Evolutionary conservation across 345 rosid species (phyloP).

Genomic region (Camelina sativa): DNA sequence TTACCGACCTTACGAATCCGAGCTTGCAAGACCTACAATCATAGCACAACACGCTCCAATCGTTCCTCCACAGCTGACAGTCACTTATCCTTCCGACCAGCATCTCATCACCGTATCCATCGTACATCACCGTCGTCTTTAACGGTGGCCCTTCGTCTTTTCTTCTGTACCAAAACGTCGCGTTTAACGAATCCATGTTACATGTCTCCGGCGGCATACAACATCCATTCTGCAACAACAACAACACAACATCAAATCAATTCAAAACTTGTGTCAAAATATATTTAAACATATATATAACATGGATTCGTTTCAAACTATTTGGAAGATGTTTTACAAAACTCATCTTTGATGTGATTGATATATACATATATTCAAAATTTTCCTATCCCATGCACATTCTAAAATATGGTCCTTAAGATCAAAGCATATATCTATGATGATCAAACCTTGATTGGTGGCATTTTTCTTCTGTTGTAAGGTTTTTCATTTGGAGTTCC

Average conservation of each 20-base stretch:
- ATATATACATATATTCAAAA: background rate
- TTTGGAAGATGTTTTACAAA: background rate
- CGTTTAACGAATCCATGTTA: conserved; percentile 62
- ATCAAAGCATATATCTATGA: background rate
- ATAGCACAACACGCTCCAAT: conserved; percentile 54
- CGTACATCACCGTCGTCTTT: conserved; percentile 28
- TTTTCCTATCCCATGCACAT: background rate
- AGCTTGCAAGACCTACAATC: conserved; percentile 61
- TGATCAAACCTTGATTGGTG: conserved; percentile 61
- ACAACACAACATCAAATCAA: conserved; percentile 1
- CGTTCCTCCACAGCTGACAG: conserved; percentile 65
- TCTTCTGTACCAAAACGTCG: conserved; percentile 62
- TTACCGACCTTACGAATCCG: conserved; percentile 56
- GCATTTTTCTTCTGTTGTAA: conserved; percentile 50
- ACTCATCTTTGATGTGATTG: background rate
- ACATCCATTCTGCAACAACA: conserved; percentile 61
- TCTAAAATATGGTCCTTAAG: background rate
- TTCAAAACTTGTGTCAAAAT: background rate
- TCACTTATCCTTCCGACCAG: conserved; percentile 43
- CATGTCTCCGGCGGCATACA: conserved; percentile 73
- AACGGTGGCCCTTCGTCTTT: conserved; percentile 34
- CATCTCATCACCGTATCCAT: conserved; percentile 15
- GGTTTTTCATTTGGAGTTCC: conserved; percentile 41
- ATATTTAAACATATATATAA: no score
- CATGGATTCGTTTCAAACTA: no score